These are phyloP conservation scores for cucumber (Cucumis sativus) DNA, from an alignment of 306 rosid species.

Conservation along the genomic window Cucumber_9930_V3 NC_026657.2:30971001-30971500, in stretches of 20 bases:
- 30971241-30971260: constrained; percentile 28
- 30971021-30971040: constrained; percentile 33
- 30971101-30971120: constrained; percentile 21
- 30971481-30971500: constrained; percentile 34
- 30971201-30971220: constrained; percentile 56
- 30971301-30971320: neutral
- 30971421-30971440: constrained; percentile 31
- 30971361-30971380: constrained; percentile 15
- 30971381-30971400: constrained; percentile 57
- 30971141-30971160: constrained; percentile 27
- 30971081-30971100: constrained; percentile 52
- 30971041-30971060: constrained; percentile 68
- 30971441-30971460: constrained; percentile 54
- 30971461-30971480: constrained; percentile 48
- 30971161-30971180: constrained; percentile 53
- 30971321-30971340: neutral
- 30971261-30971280: constrained; percentile 43
- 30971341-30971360: neutral
- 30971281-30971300: constrained; percentile 40
- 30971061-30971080: constrained; percentile 32
- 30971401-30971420: constrained; percentile 33
- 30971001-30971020: constrained; percentile 65
- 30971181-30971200: constrained; percentile 60
- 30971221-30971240: constrained; percentile 58
- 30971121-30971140: constrained; percentile 6